phyloP scores from a whole-genome alignment of 257 asterid genomes.

The Scutellaria galericulata region DNA sequence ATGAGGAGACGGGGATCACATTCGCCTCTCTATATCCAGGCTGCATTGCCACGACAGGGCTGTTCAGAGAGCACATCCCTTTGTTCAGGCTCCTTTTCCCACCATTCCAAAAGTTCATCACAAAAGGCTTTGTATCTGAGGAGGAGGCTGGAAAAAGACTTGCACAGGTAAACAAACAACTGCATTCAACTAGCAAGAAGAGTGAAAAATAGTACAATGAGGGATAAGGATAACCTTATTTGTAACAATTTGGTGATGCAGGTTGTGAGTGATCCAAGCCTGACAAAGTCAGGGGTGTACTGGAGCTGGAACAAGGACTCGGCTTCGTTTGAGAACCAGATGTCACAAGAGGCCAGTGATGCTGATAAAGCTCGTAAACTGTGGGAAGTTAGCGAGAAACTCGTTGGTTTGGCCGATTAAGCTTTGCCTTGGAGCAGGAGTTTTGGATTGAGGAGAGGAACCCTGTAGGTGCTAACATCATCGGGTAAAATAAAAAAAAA shows the following conservation, averaged over 20 bases:
- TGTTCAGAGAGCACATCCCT: constrained; percentile 89
- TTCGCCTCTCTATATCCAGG: constrained; percentile 94
- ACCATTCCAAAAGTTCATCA: constrained; percentile 85
- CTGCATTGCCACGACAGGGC: constrained; percentile 93
- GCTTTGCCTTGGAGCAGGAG: neutral
- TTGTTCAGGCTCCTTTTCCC: constrained; percentile 88
- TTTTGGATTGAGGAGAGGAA: constrained; percentile 32
- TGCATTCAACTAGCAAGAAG: neutral
- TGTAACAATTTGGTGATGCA: constrained; percentile 35
- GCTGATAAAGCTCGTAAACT: constrained; percentile 76
- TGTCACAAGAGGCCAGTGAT: constrained; percentile 89
- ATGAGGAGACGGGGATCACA: constrained; percentile 87
- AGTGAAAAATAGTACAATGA: neutral
- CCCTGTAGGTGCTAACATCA: constrained; percentile 26
- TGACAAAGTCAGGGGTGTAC: constrained; percentile 94
- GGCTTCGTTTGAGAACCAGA: constrained; percentile 84
- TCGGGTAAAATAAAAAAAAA: neutral
- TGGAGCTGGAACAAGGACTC: constrained; percentile 99
- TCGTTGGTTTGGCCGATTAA: constrained; percentile 65
- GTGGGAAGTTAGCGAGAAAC: constrained; percentile 92
- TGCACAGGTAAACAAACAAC: constrained; percentile 63
- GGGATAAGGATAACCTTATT: neutral
- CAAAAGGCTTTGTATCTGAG: constrained; percentile 91
- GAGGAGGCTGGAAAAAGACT: constrained; percentile 89
- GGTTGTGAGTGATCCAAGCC: constrained; percentile 94